These are phyloP conservation scores for Scutellaria barbata DNA, from an alignment of 257 asterid species.

Conservation along the genomic window DNA sequence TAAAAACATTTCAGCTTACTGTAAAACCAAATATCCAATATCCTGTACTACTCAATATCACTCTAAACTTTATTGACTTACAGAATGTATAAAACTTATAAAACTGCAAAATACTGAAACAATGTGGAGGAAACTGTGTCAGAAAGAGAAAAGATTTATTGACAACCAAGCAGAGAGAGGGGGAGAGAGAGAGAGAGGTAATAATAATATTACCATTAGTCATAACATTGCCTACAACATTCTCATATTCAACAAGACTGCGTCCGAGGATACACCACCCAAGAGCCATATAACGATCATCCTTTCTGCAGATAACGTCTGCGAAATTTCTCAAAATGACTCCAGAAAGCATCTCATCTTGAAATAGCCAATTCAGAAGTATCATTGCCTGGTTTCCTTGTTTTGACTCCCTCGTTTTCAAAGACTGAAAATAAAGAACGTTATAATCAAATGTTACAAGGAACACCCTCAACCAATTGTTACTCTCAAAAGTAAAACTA, in stretches of 20 bases:
- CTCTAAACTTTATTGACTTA: not conserved
- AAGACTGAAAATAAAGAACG: slow-evolving; percentile 47
- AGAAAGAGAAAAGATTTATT: slow-evolving; percentile 6
- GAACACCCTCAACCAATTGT: not conserved
- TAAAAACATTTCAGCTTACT: slow-evolving; percentile 11
- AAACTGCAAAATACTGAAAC: not conserved
- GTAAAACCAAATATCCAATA: slow-evolving; percentile 7
- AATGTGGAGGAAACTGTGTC: slow-evolving; percentile 12
- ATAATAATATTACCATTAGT: slow-evolving; percentile 58
- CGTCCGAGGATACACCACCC: slow-evolving; percentile 93
- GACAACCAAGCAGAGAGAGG: not conserved
- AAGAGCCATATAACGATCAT: slow-evolving; percentile 73
- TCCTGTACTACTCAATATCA: not conserved
- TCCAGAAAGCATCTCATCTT: slow-evolving; percentile 65
- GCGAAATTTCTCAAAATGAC: slow-evolving; percentile 52
- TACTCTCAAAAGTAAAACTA: slow-evolving; percentile 7
- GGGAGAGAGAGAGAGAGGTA: not conserved
- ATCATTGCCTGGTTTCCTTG: slow-evolving; percentile 61
- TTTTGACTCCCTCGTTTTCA: slow-evolving; percentile 53
- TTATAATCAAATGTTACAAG: not conserved
- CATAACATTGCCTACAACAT: slow-evolving; percentile 39
- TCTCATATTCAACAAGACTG: slow-evolving; percentile 63
- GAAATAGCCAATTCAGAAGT: slow-evolving; percentile 88
- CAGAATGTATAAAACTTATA: not conserved
- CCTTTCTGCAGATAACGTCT: slow-evolving; percentile 58